These are phyloP conservation scores for Aspergillus ibericus DNA, from an alignment of 2,329 filamentous ascomycete species.

Conservation along the genomic window DNA sequence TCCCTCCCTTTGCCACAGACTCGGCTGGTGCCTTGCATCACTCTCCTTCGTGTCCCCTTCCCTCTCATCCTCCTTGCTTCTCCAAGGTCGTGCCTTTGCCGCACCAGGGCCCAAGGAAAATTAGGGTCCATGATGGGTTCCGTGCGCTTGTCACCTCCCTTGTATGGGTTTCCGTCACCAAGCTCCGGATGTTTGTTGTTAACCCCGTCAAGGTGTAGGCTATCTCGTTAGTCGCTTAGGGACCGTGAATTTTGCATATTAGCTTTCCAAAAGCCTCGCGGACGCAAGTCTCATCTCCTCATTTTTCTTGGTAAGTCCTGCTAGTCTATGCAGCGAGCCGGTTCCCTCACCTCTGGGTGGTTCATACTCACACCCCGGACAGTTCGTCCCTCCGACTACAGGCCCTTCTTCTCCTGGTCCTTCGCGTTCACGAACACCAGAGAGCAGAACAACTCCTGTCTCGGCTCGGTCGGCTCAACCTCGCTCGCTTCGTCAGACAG, in stretches of 20 bases:
- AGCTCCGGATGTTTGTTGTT: conserved; percentile 34
- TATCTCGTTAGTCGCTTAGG: conserved; percentile 23
- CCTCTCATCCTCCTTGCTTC: conserved; percentile 34
- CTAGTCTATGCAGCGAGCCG: conserved; percentile 35
- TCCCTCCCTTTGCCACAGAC: conserved; percentile 24
- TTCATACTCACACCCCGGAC: conserved; percentile 40
- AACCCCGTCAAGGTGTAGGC: conserved; percentile 27
- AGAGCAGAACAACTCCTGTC: conserved; percentile 25
- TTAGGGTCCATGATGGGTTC: conserved; percentile 22
- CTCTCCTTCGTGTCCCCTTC: conserved; percentile 27
- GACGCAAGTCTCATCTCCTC: conserved; percentile 20
- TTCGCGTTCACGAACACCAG: conserved; percentile 15
- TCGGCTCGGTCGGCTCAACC: conserved; percentile 7
- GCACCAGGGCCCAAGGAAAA: conserved; percentile 28
- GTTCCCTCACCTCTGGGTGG: conserved; percentile 19
- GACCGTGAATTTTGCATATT: conserved; percentile 32
- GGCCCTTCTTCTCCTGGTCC: conserved; percentile 35
- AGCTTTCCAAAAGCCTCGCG: conserved; percentile 26
- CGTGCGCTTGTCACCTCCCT: conserved; percentile 29
- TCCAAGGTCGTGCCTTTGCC: conserved; percentile 28
- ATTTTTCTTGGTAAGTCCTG: conserved; percentile 30
- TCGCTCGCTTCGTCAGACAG: conserved; percentile 17
- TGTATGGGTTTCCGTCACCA: conserved; percentile 19
- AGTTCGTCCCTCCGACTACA: conserved; percentile 37
- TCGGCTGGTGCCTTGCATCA: conserved; percentile 37